phyloP scores from a whole-genome alignment of 345 rosid species.

The Aethionema arabicum region DNA sequence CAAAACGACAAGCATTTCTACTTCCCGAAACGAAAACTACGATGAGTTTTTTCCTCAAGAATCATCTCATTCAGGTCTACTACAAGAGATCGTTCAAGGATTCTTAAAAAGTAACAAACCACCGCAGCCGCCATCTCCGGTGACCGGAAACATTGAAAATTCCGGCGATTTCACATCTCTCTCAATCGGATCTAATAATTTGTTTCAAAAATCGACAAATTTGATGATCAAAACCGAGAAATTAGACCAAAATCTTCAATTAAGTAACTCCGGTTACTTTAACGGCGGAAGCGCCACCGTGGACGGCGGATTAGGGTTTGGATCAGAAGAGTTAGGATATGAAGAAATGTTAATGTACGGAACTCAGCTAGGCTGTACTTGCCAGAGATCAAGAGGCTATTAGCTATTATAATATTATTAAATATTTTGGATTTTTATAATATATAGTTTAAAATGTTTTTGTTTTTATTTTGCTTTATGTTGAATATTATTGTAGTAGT shows the following conservation, averaged over 20 bases:
- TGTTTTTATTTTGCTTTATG: slow-evolving; percentile 8
- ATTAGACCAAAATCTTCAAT: neutral
- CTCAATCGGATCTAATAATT: neutral
- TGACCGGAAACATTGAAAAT: neutral
- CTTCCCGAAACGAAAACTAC: slow-evolving; percentile 9
- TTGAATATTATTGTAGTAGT: neutral
- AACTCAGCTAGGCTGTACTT: slow-evolving; percentile 25
- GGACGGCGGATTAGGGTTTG: slow-evolving; percentile 17
- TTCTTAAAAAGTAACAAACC: slow-evolving; percentile 39
- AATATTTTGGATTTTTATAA: neutral
- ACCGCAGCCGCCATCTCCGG: neutral
- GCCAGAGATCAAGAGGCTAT: slow-evolving; percentile 27
- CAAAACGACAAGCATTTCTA: slow-evolving; percentile 15
- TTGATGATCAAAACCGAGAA: neutral
- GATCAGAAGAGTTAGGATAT: slow-evolving; percentile 23
- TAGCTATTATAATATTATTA: neutral
- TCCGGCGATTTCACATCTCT: slow-evolving; percentile 18
- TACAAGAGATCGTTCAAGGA: slow-evolving; percentile 79
- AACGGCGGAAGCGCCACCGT: neutral
- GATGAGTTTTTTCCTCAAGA: slow-evolving; percentile 53
- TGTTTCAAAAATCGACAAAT: neutral
- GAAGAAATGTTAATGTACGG: slow-evolving; percentile 38
- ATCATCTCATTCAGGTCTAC: slow-evolving; percentile 64
- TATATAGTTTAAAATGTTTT: neutral
- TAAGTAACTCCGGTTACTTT: neutral